These are phyloP conservation scores for Oryza longistaminata DNA, from an alignment of 176 grass and related monocot species.

Conservation along the genomic window DNA sequence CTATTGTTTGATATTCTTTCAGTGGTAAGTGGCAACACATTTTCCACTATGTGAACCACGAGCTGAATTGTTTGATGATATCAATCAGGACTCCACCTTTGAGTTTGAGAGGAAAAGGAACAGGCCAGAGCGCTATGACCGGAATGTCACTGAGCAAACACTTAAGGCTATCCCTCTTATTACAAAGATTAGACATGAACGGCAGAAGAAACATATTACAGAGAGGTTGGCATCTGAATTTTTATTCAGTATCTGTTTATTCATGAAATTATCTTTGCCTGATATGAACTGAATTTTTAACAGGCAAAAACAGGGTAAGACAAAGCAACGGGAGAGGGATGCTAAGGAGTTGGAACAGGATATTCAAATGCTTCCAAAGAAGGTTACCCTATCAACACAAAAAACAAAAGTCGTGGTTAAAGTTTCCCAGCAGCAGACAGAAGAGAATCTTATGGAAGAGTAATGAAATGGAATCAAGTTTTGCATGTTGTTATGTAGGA, in stretches of 20 bases:
- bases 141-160: slow-evolving; percentile 58
- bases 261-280: background rate
- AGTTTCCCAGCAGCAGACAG: slow-evolving; percentile 48
- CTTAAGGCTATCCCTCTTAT: slow-evolving; percentile 77
- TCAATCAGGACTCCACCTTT: slow-evolving; percentile 73
- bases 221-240: slow-evolving; percentile 47
- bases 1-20: background rate
- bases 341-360: slow-evolving; percentile 71
- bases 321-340: slow-evolving; percentile 31
- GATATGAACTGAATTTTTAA: slow-evolving; percentile 7
- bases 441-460: slow-evolving; percentile 66
- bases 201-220: slow-evolving; percentile 56
- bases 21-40: background rate
- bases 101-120: slow-evolving; percentile 98
- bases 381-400: slow-evolving; percentile 10
- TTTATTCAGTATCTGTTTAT: background rate
- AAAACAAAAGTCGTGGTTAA: slow-evolving; percentile 57
- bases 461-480: slow-evolving; percentile 28
- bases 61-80: background rate
- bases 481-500: background rate
- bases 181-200: slow-evolving; percentile 63
- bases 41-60: background rate
- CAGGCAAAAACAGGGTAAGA: slow-evolving; percentile 60
- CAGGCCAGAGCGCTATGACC: slow-evolving; percentile 84
- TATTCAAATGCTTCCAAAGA: slow-evolving; percentile 49